Conservation (phyloP, 2,329 filamentous ascomycete species). For the Scedosporium minutisporum region DNA sequence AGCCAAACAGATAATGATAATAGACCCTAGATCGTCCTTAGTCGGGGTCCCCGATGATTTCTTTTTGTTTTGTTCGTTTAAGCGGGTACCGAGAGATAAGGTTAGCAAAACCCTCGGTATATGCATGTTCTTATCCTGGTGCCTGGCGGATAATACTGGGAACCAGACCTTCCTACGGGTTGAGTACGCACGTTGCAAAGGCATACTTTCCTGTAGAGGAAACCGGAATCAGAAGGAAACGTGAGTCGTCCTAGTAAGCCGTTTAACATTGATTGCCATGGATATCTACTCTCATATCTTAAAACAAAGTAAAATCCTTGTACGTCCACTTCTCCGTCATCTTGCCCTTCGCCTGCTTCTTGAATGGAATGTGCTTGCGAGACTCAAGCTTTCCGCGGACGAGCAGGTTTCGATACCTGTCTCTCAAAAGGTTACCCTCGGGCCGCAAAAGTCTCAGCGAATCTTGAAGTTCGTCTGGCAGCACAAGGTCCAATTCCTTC, state of each 20-base stretch:
- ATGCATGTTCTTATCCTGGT: not conserved
- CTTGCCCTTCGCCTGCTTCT: constrained; percentile 72
- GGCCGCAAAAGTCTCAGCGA: constrained; percentile 76
- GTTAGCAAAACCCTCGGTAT: not conserved
- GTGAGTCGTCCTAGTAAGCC: too few relatives aligned
- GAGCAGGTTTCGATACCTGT: constrained; percentile 81
- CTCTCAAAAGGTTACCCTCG: constrained; percentile 89
- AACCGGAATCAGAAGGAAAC: too few relatives aligned
- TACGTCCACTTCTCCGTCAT: constrained; percentile 94
- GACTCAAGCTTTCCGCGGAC: constrained; percentile 84
- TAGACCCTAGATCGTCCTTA: not conserved
- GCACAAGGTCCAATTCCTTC: constrained; percentile 68
- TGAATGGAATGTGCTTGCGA: constrained; percentile 67
- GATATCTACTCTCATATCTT: not conserved
- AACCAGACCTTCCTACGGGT: too few relatives aligned
- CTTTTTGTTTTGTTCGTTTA: not conserved
- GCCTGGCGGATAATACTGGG: too few relatives aligned
- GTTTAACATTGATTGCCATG: not conserved
- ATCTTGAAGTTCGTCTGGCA: constrained; percentile 76
- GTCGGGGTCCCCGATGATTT: not conserved
- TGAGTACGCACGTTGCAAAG: too few relatives aligned
- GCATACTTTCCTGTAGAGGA: too few relatives aligned
- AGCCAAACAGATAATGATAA: not conserved
- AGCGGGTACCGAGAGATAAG: not conserved
- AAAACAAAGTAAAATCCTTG: constrained; percentile 65